These are phyloP conservation scores for Syzygium malaccense DNA, from an alignment of 441 rosid species.

Conservation along the genomic window DNA sequence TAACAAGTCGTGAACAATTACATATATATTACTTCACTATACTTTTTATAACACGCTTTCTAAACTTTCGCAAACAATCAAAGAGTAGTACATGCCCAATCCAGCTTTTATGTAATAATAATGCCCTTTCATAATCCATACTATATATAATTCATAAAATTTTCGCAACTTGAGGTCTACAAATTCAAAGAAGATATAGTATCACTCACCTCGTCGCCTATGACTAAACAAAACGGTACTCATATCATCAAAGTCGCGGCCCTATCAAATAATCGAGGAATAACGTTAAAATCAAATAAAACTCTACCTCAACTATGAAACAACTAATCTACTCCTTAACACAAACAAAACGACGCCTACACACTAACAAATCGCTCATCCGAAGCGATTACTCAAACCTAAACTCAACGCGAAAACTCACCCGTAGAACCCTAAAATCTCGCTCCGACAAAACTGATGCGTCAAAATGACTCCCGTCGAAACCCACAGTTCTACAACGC, in stretches of 20 bases:
- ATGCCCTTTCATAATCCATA: no score
- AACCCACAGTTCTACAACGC: not conserved
- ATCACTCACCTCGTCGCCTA: no score
- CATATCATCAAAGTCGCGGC: rapidly evolving
- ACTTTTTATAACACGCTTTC: no score
- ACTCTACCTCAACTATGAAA: not conserved
- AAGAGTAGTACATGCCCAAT: no score
- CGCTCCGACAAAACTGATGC: rapidly evolving
- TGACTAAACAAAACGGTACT: not conserved
- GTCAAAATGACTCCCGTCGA: not conserved
- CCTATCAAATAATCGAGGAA: not conserved
- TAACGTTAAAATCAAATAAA: not conserved
- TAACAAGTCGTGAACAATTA: no score
- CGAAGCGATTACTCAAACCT: not conserved
- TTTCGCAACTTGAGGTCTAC: no score
- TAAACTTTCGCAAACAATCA: no score
- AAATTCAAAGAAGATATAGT: no score
- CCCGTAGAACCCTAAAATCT: not conserved
- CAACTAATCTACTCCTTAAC: not conserved
- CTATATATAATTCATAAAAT: no score
- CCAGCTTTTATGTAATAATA: no score
- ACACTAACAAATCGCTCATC: rapidly evolving
- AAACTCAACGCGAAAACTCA: not conserved
- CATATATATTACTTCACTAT: no score
- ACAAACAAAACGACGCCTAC: not conserved